phyloP scores from a whole-genome alignment of 176 grass and related monocot species.

The Panicum miliaceum region DNA sequence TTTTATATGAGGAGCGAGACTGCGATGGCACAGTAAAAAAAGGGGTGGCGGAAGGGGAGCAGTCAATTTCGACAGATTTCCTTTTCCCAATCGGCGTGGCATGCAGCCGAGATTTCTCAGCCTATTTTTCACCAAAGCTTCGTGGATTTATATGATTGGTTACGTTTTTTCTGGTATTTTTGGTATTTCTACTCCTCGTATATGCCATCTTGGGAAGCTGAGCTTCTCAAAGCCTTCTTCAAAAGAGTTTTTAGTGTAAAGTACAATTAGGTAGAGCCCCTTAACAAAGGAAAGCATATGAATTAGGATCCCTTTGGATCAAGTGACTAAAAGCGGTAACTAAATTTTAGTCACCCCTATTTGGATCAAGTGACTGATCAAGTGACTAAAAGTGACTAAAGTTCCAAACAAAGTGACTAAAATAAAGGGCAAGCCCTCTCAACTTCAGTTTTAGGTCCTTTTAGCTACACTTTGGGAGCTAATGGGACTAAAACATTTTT shows the following conservation, averaged over 20 bases:
- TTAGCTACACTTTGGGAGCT: no score
- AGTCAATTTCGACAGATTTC: not conserved
- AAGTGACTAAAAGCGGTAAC: no score
- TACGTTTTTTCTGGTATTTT: not conserved
- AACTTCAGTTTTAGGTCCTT: no score
- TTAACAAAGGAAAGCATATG: no score
- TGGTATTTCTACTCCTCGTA: not conserved
- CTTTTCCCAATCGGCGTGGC: not conserved
- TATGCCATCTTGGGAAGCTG: not conserved
- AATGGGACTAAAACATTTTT: no score
- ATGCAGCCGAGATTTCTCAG: not conserved
- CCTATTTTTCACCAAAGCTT: not conserved
- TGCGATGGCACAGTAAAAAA: conserved; percentile 22
- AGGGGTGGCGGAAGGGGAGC: not conserved
- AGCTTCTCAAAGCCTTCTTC: not conserved
- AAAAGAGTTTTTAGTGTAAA: not conserved
- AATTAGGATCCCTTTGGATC: no score
- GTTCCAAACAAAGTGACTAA: no score
- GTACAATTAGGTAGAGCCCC: no score
- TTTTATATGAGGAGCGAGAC: conserved; percentile 6
- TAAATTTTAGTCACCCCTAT: no score
- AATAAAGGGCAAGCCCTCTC: no score
- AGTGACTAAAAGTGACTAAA: no score
- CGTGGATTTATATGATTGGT: not conserved
- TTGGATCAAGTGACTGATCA: no score